These are phyloP conservation scores for Penicillium verhagenii DNA, from an alignment of 495 filamentous ascomycete species.

Conservation along the genomic window DNA sequence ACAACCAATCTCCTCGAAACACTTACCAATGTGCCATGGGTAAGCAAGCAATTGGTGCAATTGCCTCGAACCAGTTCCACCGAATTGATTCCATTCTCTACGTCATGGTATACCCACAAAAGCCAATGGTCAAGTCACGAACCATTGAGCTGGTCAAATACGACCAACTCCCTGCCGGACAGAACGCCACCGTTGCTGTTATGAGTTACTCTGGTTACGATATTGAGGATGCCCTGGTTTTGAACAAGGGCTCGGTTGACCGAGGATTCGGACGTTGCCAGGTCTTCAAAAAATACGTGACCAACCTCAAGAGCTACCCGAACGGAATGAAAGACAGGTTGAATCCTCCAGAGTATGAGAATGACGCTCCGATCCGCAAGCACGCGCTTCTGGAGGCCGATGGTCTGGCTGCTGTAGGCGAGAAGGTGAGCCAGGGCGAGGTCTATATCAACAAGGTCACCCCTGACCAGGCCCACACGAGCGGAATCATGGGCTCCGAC, in stretches of 20 bases:
- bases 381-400: slow-evolving; percentile 73
- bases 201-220: slow-evolving; percentile 99
- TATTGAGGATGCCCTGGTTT: slow-evolving; percentile 95
- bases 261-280: slow-evolving; percentile 95
- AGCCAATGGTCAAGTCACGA: slow-evolving; percentile 94
- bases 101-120: slow-evolving; percentile 95
- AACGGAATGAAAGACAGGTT: slow-evolving; percentile 78
- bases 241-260: slow-evolving; percentile 94
- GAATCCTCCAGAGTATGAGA: slow-evolving; percentile 56
- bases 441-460: slow-evolving; percentile 85
- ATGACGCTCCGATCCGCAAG: slow-evolving; percentile 65
- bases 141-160: slow-evolving; percentile 97
- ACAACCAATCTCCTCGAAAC: slow-evolving; percentile 98
- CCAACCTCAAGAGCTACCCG: slow-evolving; percentile 73
- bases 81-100: slow-evolving; percentile 95
- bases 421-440: slow-evolving; percentile 67
- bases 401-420: slow-evolving; percentile 81
- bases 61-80: slow-evolving; percentile 94
- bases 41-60: slow-evolving; percentile 98
- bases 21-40: slow-evolving; percentile 99
- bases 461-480: slow-evolving; percentile 68
- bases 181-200: slow-evolving; percentile 95
- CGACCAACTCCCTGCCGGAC: slow-evolving; percentile 93
- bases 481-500: slow-evolving; percentile 60
- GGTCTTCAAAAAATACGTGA: slow-evolving; percentile 85